phyloP scores from a whole-genome alignment of 768 basidiomycete species.

The Neoboletus brunneissimus region DNA sequence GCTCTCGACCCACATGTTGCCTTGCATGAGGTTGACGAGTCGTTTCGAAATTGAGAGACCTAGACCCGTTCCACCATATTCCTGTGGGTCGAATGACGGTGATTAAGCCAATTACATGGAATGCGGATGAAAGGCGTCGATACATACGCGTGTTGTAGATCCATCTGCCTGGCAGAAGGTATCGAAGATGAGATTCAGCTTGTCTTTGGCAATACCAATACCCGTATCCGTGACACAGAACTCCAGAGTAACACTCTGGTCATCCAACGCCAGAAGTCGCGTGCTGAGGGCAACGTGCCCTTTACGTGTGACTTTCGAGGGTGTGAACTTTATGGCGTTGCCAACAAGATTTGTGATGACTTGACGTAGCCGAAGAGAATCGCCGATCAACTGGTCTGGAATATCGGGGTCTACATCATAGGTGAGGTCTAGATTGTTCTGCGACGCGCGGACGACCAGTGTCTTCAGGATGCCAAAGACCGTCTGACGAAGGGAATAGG shows the following conservation, averaged over 20 bases:
- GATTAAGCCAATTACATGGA: conserved; percentile 10
- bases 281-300: conserved; percentile 92
- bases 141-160: conserved; percentile 84
- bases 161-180: conserved; percentile 99
- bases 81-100: conserved; percentile 42
- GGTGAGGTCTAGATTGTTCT: conserved; percentile 93
- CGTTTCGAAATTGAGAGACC: conserved; percentile 97
- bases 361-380: conserved; percentile 90
- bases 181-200: conserved; percentile 96
- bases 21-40: conserved; percentile 94
- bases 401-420: conserved; percentile 96
- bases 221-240: conserved; percentile 98
- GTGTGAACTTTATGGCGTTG: conserved; percentile 97
- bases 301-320: conserved; percentile 69
- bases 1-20: conserved; percentile 98
- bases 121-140: not conserved
- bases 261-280: conserved; percentile 72
- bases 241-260: conserved; percentile 84
- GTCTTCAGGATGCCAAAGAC: conserved; percentile 98
- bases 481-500: conserved; percentile 94
- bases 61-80: conserved; percentile 96
- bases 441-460: conserved; percentile 93
- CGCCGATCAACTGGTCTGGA: conserved; percentile 95
- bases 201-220: conserved; percentile 98
- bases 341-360: conserved; percentile 95